Percentiles rank a stretch among this genome's conserved stretches.
phyloP scores from a whole-genome alignment of 108 stramenopile species.

The Pseudonitzschia multiseries region DNA sequence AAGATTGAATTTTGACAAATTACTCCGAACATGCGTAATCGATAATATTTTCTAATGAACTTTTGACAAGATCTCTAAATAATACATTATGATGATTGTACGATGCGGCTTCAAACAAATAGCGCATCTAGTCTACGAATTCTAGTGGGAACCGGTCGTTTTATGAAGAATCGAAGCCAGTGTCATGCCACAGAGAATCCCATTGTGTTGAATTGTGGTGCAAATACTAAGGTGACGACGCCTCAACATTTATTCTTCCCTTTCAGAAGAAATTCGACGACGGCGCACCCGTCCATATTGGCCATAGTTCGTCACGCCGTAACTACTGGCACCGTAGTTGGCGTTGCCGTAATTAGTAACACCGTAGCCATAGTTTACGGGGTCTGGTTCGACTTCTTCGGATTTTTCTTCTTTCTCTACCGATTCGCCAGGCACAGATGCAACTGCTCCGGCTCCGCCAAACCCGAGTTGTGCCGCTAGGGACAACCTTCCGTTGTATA shows the following conservation, averaged over 20 bases:
- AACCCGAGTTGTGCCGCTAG: slow-evolving; percentile 14
- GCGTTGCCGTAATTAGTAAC: background rate
- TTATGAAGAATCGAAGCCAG: too few species aligned
- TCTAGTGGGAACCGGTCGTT: too few species aligned
- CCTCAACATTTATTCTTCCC: background rate
- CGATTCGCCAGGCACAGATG: background rate
- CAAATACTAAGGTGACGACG: background rate
- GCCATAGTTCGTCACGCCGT: background rate
- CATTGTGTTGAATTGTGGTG: background rate
- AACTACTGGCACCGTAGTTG: background rate
- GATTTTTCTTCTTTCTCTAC: background rate
- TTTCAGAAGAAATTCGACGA: background rate
- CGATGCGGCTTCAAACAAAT: too few species aligned
- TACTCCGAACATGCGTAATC: too few species aligned
- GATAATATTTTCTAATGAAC: too few species aligned
- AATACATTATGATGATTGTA: too few species aligned
- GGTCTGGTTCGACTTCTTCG: background rate
- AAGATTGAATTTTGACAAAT: too few species aligned
- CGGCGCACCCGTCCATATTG: slow-evolving; percentile 1
- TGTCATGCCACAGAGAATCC: background rate
- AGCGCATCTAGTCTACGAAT: too few species aligned
- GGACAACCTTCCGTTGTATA: background rate
- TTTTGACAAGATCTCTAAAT: too few species aligned
- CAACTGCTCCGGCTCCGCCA: slow-evolving; percentile 4
- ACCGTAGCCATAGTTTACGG: background rate